A percentile compares a stretch with the other conserved stretches of the same genome.
Conservation (phyloP, 176 grass and related monocot species). For the Zoysia pacifica region DNA sequence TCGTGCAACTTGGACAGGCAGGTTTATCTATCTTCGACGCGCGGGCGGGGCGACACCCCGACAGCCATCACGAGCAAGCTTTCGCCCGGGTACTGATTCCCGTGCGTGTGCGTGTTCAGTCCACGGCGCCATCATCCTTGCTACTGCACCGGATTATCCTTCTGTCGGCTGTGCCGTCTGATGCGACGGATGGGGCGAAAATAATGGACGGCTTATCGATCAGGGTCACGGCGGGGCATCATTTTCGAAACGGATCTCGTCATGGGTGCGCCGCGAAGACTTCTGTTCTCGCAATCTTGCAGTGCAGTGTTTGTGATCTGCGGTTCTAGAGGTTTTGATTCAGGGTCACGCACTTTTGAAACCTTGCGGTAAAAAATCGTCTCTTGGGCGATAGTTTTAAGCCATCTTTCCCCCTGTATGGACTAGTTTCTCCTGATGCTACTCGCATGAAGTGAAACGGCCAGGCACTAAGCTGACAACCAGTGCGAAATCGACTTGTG, state of each 20-base stretch:
- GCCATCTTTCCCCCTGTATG: too few species aligned
- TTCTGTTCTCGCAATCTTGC: background rate
- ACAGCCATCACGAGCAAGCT: slow-evolving; percentile 43
- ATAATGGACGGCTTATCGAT: background rate
- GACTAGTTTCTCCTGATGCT: too few species aligned
- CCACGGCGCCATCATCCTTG: slow-evolving; percentile 20
- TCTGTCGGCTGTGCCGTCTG: background rate
- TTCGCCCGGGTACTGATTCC: background rate
- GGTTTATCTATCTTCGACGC: background rate
- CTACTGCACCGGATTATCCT: background rate
- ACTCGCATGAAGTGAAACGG: too few species aligned
- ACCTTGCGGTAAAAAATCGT: background rate
- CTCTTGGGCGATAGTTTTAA: too few species aligned
- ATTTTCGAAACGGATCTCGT: slow-evolving; percentile 33
- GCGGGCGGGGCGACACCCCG: background rate
- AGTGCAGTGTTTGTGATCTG: background rate
- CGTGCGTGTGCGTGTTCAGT: background rate
- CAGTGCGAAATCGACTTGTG: too few species aligned
- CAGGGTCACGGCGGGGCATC: background rate
- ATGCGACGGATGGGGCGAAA: slow-evolving; percentile 1
- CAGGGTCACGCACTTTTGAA: background rate
- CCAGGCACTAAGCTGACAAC: too few species aligned
- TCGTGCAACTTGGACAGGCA: background rate
- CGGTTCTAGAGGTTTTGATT: background rate
- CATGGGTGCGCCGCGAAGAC: background rate